Base-by-base conservation (phyloP, 164 flowering plant species). In the Liquidambar formosana region DNA sequence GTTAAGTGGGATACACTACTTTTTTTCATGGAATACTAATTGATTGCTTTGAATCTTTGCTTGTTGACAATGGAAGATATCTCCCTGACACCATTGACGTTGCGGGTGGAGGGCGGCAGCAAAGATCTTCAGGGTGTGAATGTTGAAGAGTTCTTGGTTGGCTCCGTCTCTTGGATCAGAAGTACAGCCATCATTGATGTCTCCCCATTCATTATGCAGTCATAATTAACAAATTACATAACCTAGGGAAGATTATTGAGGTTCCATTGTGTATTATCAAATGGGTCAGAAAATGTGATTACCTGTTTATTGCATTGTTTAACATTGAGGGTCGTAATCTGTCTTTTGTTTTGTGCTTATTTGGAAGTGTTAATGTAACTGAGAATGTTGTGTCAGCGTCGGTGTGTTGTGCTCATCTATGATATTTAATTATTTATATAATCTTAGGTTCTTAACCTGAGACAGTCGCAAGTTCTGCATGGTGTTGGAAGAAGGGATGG, bases 71-170 rank as follows among this genome's bases (percentile, higher is more conserved):
- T 76, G 74, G 48, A 41, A 90, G 95, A 57, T 90, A 90, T 66
- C 87, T 87, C 66, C 93, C 91, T 5, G 91, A 90, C 72, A 88
- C 96, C 33, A 85, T 90, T 57, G 93, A 90, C 59, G 87, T 88
- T 57, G 83, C 74, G 19, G 79, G 81, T 53, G 87, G 84, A 33
- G 78, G 75, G 22, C 83, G 77, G 65, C 94, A 81, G 65, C 85
- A 81, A 61, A 77, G 86, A 72, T 76, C 93, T 14, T 66, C 93
- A 2, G 91, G 91, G 5, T 89, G 91, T 46, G 90, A 88, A 73
- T 88, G 92, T 61, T 88, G 53, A 69, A 64, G 57, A 15, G 1
- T 16, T 8, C 11, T 3, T 27, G 22, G 14, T 47, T 28, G 14
- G 54, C 14, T 19, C 27, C 28, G 44, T 21, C 18, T 62, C 41